Conservation (phyloP, 1,139 yeast genomes). For the Geotrichum cucujoidarum region DNA sequence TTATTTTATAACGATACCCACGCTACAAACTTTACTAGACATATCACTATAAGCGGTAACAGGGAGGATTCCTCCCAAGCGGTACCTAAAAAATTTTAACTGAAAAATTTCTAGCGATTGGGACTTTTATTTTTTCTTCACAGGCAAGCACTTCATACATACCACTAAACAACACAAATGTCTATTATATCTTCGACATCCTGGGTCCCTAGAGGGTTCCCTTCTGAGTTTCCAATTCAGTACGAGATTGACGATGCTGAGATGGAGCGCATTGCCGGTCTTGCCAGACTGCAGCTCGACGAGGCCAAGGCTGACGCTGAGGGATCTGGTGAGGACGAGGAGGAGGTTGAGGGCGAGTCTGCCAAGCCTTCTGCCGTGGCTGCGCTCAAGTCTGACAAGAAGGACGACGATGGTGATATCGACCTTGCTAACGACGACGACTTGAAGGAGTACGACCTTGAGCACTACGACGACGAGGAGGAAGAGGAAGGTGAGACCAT, state of each 20-base stretch:
- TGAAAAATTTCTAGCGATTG: background rate
- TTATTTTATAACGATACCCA: too few relatives aligned
- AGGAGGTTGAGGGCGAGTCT: slow-evolving; percentile 20
- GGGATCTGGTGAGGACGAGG: slow-evolving; percentile 42
- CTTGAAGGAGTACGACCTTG: slow-evolving; percentile 80
- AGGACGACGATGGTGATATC: slow-evolving; percentile 28
- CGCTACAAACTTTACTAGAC: too few relatives aligned
- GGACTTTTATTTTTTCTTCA: background rate
- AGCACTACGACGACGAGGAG: slow-evolving; percentile 69
- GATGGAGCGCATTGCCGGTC: slow-evolving; percentile 79
- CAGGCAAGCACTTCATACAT: background rate
- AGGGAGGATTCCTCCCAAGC: slow-evolving; percentile 3
- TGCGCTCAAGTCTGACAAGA: slow-evolving; percentile 23
- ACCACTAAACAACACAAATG: slow-evolving; percentile 8
- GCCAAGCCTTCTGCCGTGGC: slow-evolving; percentile 18
- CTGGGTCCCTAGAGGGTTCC: slow-evolving; percentile 97
- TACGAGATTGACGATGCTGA: slow-evolving; percentile 88
- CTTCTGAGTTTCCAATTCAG: slow-evolving; percentile 86
- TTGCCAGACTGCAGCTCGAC: slow-evolving; percentile 76
- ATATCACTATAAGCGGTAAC: background rate
- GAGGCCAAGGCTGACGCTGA: slow-evolving; percentile 61
- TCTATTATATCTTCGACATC: slow-evolving; percentile 82
- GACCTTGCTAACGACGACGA: slow-evolving; percentile 58
- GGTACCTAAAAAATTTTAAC: background rate
- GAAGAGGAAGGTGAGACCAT: slow-evolving; percentile 53